Base-by-base conservation (phyloP, 208 protist species). In the Naegleria gruberi region DNA sequence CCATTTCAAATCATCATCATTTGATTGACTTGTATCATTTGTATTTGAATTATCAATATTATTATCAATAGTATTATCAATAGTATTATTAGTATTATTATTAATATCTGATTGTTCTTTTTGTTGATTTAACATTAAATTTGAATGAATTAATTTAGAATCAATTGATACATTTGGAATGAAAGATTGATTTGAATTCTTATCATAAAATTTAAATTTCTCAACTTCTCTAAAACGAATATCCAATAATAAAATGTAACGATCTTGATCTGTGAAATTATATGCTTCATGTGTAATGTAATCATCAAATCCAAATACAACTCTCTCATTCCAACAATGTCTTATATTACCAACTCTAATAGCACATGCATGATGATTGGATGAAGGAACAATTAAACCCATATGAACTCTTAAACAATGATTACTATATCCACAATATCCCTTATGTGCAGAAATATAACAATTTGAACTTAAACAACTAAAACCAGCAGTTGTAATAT, bases 221-320 rank as follows among this genome's bases (percentile, higher is more conserved):
- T 87, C 42, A 1, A 55, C 15, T 57, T 81, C 42, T 19, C 82
- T 65, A 41, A 34, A 77, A 1, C 42, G 8, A 43, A 91, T 34
- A 77, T 91, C 90, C 7, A 91, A 42, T 30, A 91, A 77, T 57
- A 91, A 45, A 26, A 74, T 88, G 19, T 74, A 37, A 44, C 90
- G 26, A 43, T 23, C 37, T 30, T 89, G 23, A 47, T 91, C 51
- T 43, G 42, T 74, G 12, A 45, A 89, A n/a, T 91, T 91, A 85
- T 84, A 91, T 7, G 90, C 90, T 42, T 86, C 84, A 88, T 91
- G 90, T n/a, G 87, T 82, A 19, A 89, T 40, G n/a, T 41, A 91
- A 44, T 91, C 90, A 88, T 91, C 90, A 91, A 91, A 91, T 2
- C 57, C 19, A 8, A 89, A 45, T 1, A 55, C n/a, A 42, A 89